These are phyloP conservation scores for Coemansia sp. DNA, from an alignment of 192 early-diverging fungal species.

Conservation along the genomic window DNA sequence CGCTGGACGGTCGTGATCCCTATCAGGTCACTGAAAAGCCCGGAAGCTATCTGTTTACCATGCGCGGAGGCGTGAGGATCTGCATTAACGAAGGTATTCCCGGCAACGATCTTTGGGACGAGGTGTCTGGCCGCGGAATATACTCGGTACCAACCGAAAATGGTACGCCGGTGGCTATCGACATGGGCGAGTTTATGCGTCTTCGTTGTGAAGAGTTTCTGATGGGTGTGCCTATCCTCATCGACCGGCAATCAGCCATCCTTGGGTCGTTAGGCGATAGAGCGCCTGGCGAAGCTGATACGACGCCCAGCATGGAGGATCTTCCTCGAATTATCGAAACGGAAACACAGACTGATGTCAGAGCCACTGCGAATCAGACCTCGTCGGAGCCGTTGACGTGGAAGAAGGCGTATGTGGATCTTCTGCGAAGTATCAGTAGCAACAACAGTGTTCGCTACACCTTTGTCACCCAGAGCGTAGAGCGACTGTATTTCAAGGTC, in stretches of 20 bases:
- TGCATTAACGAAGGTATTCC: conserved; percentile 52
- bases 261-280: conserved; percentile 26
- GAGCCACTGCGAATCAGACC: neutral
- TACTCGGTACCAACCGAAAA: conserved; percentile 47
- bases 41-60: conserved; percentile 50
- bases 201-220: conserved; percentile 53
- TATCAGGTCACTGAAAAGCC: conserved; percentile 52
- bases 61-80: conserved; percentile 53
- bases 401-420: conserved; percentile 28
- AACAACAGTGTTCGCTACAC: conserved; percentile 43
- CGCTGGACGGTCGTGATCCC: conserved; percentile 52
- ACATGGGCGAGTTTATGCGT: conserved; percentile 46
- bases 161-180: conserved; percentile 28
- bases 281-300: neutral
- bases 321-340: conserved; percentile 8
- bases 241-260: conserved; percentile 38
- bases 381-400: conserved; percentile 15
- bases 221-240: conserved; percentile 53
- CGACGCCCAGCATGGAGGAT: conserved; percentile 15
- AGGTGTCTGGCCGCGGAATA: conserved; percentile 37
- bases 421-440: conserved; percentile 33
- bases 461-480: conserved; percentile 40
- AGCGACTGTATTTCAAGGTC: conserved; percentile 47
- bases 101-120: conserved; percentile 49
- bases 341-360: conserved; percentile 3